phyloP scores from a whole-genome alignment of 73 alveolate genomes.

The Paramecium octaurelia region DNA sequence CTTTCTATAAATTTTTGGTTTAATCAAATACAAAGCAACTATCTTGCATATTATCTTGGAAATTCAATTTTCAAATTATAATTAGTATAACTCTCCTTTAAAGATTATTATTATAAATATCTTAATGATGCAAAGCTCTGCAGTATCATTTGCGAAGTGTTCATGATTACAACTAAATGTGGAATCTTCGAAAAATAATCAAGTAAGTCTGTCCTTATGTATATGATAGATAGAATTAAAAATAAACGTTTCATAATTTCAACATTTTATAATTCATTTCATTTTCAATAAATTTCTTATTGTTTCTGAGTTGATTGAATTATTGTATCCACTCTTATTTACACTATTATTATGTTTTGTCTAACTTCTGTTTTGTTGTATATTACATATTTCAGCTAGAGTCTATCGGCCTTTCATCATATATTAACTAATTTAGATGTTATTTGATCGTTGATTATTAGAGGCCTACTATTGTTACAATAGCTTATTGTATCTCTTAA shows the following conservation, averaged over 20 bases:
- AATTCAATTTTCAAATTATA: too few species aligned
- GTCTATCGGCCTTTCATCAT: constrained; percentile 13
- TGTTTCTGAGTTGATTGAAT: neutral
- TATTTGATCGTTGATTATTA: neutral
- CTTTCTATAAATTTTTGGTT: too few species aligned
- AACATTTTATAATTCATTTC: neutral
- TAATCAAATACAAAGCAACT: too few species aligned
- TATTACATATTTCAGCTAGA: neutral
- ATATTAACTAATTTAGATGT: neutral
- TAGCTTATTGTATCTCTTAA: neutral
- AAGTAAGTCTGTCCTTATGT: neutral
- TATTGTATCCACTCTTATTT: neutral
- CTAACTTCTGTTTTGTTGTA: neutral
- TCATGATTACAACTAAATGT: neutral
- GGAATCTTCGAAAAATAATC: neutral
- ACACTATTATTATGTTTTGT: neutral
- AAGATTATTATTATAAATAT: neutral
- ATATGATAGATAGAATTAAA: neutral
- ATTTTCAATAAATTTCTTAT: neutral
- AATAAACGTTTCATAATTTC: neutral
- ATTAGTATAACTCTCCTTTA: too few species aligned
- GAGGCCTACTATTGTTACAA: neutral
- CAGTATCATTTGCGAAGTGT: neutral
- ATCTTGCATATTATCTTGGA: too few species aligned
- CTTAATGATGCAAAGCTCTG: neutral